These are phyloP conservation scores for Amanita fuliginea DNA, from an alignment of 768 basidiomycete genomes.

Conservation along the genomic window DNA sequence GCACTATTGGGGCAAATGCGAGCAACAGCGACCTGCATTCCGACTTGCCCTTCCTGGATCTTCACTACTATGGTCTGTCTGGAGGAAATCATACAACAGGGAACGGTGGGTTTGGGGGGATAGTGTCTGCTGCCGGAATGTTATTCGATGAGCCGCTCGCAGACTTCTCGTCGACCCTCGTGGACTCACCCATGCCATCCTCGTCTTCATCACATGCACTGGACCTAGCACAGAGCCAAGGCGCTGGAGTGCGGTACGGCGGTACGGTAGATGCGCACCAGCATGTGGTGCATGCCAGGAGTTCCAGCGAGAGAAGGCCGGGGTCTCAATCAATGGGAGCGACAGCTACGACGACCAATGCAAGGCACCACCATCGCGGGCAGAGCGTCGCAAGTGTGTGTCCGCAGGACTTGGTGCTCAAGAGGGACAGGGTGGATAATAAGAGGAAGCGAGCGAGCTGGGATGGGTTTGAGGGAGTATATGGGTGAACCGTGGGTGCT, in stretches of 20 bases:
- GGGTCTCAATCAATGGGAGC: neutral
- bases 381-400: constrained; percentile 25
- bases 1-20: constrained; percentile 17
- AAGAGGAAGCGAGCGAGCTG: constrained; percentile 32
- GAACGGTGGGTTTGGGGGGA: constrained; percentile 10
- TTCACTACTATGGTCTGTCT: constrained; percentile 45
- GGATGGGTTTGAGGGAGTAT: constrained; percentile 18
- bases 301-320: neutral
- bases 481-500: constrained; percentile 2
- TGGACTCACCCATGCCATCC: neutral
- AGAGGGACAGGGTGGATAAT: constrained; percentile 15
- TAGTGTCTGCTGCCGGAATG: constrained; percentile 9
- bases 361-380: constrained; percentile 22
- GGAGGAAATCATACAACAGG: neutral
- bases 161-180: neutral
- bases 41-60: constrained; percentile 58
- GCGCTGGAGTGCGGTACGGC: constrained; percentile 8
- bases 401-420: constrained; percentile 24
- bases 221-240: constrained; percentile 21
- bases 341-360: neutral
- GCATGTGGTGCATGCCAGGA: constrained; percentile 1
- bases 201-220: constrained; percentile 19
- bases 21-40: constrained; percentile 17
- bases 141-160: constrained; percentile 10
- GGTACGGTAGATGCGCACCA: constrained; percentile 4